These are phyloP conservation scores for Fagopyrum esculentum DNA, from an alignment of 148 eudicot genomes.

Conservation along the genomic window DNA sequence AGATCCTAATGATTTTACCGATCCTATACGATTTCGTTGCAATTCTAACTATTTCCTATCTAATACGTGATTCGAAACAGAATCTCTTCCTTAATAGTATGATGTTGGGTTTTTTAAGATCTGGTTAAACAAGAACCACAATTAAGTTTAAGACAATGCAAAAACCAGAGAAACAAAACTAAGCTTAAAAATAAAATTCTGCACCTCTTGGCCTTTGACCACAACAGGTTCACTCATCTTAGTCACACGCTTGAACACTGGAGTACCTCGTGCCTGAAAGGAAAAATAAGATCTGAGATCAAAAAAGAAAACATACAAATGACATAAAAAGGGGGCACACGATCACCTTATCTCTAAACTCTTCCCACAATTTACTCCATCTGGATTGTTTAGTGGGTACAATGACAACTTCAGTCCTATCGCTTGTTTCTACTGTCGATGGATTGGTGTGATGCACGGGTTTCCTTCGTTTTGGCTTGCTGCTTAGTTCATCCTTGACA, in stretches of 20 bases:
- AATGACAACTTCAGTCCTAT: slow-evolving; percentile 69
- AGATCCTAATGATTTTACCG: no score
- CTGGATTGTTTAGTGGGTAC: slow-evolving; percentile 63
- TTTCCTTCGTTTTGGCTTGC: slow-evolving; percentile 62
- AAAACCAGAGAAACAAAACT: not conserved
- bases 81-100: no score
- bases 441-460: slow-evolving; percentile 45
- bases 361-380: slow-evolving; percentile 81
- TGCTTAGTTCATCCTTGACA: slow-evolving; percentile 79
- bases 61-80: no score
- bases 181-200: not conserved
- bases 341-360: slow-evolving; percentile 61
- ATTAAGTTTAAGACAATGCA: not conserved
- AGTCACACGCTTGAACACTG: slow-evolving; percentile 62
- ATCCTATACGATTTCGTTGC: no score
- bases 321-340: not conserved
- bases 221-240: slow-evolving; percentile 80
- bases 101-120: no score
- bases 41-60: no score
- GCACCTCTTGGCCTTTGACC: slow-evolving; percentile 86
- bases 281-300: slow-evolving; percentile 16
- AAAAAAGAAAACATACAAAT: not conserved
- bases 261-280: slow-evolving; percentile 63
- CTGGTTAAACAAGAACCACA: not conserved
- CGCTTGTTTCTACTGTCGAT: slow-evolving; percentile 51